Base-by-base conservation (phyloP, 1,139 yeast genomes). In the Taiozyma sp. region DNA sequence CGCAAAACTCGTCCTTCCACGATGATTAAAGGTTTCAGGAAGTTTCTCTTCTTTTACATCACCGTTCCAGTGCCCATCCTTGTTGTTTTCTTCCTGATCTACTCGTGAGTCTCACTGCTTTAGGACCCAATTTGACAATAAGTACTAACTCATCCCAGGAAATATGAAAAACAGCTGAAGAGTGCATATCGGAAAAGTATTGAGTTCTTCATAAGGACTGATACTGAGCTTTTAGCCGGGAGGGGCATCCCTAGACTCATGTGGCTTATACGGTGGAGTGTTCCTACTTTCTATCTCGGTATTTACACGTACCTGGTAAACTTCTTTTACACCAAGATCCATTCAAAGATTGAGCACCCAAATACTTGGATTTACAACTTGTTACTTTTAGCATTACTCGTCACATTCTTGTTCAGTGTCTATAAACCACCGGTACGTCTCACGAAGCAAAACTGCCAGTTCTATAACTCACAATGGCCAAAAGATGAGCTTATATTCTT, bases 361-460 rank as follows among this genome's bases (percentile, higher is more conserved):
- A 47, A 48, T 4, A 46, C 59, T 4, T 6, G 28, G 8, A 13
- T 57, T 1, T 61, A 61, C 47, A 56, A 55, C 29, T 1, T 40
- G 1, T 34, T 58, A n/a, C 42, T 62, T 1, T 3, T 28, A 0
- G 36, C 69, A 19, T 77, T 82, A 1, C 71, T 79, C 30, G 47
- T 65, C 0, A 55, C 74, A 8, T 72, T 84, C 42, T 65, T 75
- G 19, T 54, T 76, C 47, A 78, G 84, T 1, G 73, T 76, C 1
- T 74, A 78, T 49, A 68, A 77, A 0, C 78, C 81, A 57, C 92
- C 96, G 0, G 92, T 91, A 0, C 56, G 55, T 4, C 55, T 78
- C 29, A 64, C 64, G 19, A 49, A 54, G 22, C 48, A 53, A 12
- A 68, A 64, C 50, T 3, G 22, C 4, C 19, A 30, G 12, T 30